Base-by-base conservation (phyloP, 73 alveolate species). In the Paramecium sexaurelia region DNA sequence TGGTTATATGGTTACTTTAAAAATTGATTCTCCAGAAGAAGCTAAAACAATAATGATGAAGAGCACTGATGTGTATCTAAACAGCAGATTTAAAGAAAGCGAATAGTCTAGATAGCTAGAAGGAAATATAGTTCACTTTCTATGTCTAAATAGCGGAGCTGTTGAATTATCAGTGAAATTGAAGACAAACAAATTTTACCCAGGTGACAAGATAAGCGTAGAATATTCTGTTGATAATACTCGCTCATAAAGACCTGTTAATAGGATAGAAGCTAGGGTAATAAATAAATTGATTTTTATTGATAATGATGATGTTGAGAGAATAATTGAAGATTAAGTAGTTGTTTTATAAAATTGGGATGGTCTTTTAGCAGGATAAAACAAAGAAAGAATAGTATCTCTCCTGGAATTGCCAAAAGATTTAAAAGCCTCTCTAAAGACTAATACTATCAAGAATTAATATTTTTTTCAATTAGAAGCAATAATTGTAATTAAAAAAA, bases 121-220 rank as follows among this genome's bases (percentile, higher is more conserved):
- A 40, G 90, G 90, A 17, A 78, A 78, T 43, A 78, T 78, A 7
- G 73, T 78, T 24, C 41, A 78, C 15, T 78, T 78, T 22, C 45
- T 78, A 10, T 78, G 90, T 43, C 22, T 78, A 13, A 78, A 78
- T 43, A 78, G 90, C 8, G 90, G 90, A 41, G 55, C 90, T 3
- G 90, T 78, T 7, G 90, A 78, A 45, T 41, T 78, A 29, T 22
- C 68, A 9, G 73, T 78, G 40, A 78, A 7, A 26, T 17, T 78
- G 6, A 41, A 78, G 19, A 78, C 45, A 41, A 78, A 78, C 6
- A 78, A 24, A 36, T 78, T 29, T 43, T 13, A n/a, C 17, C 90
- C 90, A 5, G 90, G 90, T 10, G 73, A 43, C 4, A 29, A 13
- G 19, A 78, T 78, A 17, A 7, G 22, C 6, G 55, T 78, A 4